Evolutionary conservation across 345 rosid genomes (phyloP).

Genomic region (Populus pruinosa): DNA sequence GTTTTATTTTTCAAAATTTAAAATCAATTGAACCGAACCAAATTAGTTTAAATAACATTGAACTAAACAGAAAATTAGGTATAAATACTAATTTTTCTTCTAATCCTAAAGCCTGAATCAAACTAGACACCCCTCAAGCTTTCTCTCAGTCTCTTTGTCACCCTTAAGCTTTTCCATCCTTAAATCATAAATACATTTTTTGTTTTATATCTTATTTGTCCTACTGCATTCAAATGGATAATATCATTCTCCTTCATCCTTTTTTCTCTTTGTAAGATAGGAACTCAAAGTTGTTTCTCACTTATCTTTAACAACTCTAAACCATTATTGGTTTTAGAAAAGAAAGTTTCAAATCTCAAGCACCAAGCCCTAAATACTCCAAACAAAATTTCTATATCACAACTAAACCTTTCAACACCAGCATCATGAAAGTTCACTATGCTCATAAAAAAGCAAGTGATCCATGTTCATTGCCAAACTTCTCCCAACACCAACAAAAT

Average conservation of each 20-base stretch:
- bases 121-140: too few relatives aligned
- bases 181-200: conserved; percentile 39
- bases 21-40: rapidly evolving
- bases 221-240: conserved; percentile 53
- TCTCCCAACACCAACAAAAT: conserved; percentile 73
- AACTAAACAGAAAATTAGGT: too few relatives aligned
- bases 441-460: conserved; percentile 52
- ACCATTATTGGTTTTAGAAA: conserved; percentile 57
- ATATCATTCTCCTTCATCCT: conserved; percentile 63
- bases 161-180: neutral
- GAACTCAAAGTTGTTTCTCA: conserved; percentile 52
- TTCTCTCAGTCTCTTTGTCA: too few relatives aligned
- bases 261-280: conserved; percentile 34
- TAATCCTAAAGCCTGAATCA: too few relatives aligned
- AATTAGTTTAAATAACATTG: too few relatives aligned
- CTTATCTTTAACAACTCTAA: conserved; percentile 60
- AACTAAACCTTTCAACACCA: conserved; percentile 58
- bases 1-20: too few relatives aligned
- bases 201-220: conserved; percentile 57
- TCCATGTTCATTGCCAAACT: conserved; percentile 73
- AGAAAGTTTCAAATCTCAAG: conserved; percentile 77
- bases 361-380: conserved; percentile 82
- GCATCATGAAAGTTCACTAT: conserved; percentile 52
- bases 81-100: too few relatives aligned
- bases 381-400: conserved; percentile 62